Conservation (phyloP, 2,329 filamentous ascomycete species). For the Biscogniauxia mediterranea region DNA sequence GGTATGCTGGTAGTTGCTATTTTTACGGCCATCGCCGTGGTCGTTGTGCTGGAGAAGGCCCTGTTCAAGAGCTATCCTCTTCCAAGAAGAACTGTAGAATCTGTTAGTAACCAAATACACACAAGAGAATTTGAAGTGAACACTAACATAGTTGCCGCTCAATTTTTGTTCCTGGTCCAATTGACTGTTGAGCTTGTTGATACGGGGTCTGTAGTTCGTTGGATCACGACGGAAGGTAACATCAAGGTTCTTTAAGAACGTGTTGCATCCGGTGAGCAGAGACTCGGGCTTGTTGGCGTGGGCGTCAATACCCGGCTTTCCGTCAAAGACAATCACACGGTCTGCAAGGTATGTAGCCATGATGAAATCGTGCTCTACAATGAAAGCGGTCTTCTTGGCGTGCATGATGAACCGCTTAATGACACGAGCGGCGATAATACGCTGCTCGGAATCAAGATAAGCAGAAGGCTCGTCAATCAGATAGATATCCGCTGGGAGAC, state of each 20-base stretch:
- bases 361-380: slow-evolving; percentile 99
- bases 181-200: slow-evolving; percentile 96
- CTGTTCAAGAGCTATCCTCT: slow-evolving; percentile 65
- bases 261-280: slow-evolving; percentile 92
- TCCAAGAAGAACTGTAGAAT: slow-evolving; percentile 83
- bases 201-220: slow-evolving; percentile 91
- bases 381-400: slow-evolving; percentile 98
- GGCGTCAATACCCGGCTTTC: slow-evolving; percentile 82
- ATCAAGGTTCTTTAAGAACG: slow-evolving; percentile 92
- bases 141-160: slow-evolving; percentile 81
- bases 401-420: slow-evolving; percentile 99
- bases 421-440: slow-evolving; percentile 93
- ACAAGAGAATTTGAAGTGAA: slow-evolving; percentile 8
- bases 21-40: slow-evolving; percentile 25
- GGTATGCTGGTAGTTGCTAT: slow-evolving; percentile 34
- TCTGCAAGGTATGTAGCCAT: slow-evolving; percentile 78
- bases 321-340: slow-evolving; percentile 97
- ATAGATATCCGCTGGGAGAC: slow-evolving; percentile 95
- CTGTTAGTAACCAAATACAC: slow-evolving; percentile 10
- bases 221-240: slow-evolving; percentile 99
- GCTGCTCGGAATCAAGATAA: slow-evolving; percentile 98
- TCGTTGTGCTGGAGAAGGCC: slow-evolving; percentile 50
- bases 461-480: slow-evolving; percentile 96
- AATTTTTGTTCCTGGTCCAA: slow-evolving; percentile 97
- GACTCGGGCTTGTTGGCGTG: slow-evolving; percentile 90